Percentiles rank a stretch among this genome's conserved stretches.
These are phyloP conservation scores for Metarhizium robertsii DNA, from an alignment of 2,329 filamentous ascomycete species.

Conservation along the genomic window DNA sequence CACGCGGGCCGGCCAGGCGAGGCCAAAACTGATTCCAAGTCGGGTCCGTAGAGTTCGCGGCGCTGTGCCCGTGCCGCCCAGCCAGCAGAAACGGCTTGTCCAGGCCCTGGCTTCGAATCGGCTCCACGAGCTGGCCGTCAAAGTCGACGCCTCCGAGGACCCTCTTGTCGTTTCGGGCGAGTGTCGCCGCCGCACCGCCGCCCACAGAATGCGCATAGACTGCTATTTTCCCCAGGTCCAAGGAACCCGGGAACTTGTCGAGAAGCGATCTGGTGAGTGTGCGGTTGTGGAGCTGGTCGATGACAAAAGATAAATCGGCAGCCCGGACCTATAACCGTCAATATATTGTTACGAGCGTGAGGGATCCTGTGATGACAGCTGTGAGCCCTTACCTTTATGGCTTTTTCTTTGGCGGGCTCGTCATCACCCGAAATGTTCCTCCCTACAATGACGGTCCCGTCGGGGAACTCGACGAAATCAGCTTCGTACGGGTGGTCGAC, in stretches of 20 bases:
- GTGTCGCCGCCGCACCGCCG: constrained; percentile 24
- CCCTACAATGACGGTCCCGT: constrained; percentile 24
- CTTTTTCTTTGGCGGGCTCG: constrained; percentile 8
- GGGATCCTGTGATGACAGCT: too few species aligned
- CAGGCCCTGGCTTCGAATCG: constrained; percentile 3
- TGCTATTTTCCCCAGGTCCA: constrained; percentile 11
- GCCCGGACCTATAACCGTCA: constrained; percentile 15
- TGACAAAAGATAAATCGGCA: constrained; percentile 27
- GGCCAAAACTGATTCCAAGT: constrained; percentile 23
- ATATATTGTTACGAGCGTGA: not conserved
- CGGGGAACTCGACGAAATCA: constrained; percentile 34
- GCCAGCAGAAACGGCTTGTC: constrained; percentile 19
- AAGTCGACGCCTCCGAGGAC: constrained; percentile 29
- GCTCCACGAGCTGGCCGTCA: constrained; percentile 27
- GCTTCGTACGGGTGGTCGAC: constrained; percentile 41
- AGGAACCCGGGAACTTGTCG: constrained; percentile 12
- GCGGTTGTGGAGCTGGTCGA: constrained; percentile 18
- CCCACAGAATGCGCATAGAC: constrained; percentile 31
- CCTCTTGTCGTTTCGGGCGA: not conserved
- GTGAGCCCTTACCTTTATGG: constrained; percentile 11
- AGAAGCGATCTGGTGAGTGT: constrained; percentile 10
- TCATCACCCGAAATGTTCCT: constrained; percentile 9
- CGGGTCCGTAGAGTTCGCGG: constrained; percentile 20
- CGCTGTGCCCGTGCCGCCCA: constrained; percentile 18
- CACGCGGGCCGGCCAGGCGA: constrained; percentile 14